phyloP scores from a whole-genome alignment of 257 asterid species.

The Nicotiana attenuata region DNA sequence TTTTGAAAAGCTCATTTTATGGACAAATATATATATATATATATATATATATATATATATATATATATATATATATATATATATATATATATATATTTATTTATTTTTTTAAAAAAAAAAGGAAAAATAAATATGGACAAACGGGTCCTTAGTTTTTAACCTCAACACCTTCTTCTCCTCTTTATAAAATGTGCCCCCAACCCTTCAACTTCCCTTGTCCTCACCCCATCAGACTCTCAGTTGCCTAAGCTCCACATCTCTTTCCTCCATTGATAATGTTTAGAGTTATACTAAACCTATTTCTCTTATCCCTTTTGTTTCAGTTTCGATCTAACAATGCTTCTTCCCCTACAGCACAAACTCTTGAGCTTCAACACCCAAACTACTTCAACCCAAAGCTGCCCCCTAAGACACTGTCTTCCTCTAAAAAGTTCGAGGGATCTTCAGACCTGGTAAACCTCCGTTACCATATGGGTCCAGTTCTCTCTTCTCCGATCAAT shows the following conservation, averaged over 20 bases:
- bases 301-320: background rate
- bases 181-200: background rate
- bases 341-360: background rate
- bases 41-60: too few species aligned
- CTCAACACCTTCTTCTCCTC: background rate
- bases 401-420: slow-evolving; percentile 39
- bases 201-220: background rate
- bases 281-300: background rate
- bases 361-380: background rate
- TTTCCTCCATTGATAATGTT: background rate
- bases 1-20: too few species aligned
- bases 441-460: slow-evolving; percentile 70
- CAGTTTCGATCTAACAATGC: background rate
- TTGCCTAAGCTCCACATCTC: background rate
- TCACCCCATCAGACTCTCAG: background rate
- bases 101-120: too few species aligned
- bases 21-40: too few species aligned
- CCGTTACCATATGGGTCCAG: slow-evolving; percentile 97
- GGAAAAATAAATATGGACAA: too few species aligned
- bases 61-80: too few species aligned
- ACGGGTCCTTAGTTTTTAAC: too few species aligned
- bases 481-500: slow-evolving; percentile 81
- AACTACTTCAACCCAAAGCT: slow-evolving; percentile 42
- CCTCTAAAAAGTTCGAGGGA: slow-evolving; percentile 75
- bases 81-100: too few species aligned